Evolutionary conservation across 257 asterid genomes (phyloP).

Genomic region (Fraxinus anomala): DNA sequence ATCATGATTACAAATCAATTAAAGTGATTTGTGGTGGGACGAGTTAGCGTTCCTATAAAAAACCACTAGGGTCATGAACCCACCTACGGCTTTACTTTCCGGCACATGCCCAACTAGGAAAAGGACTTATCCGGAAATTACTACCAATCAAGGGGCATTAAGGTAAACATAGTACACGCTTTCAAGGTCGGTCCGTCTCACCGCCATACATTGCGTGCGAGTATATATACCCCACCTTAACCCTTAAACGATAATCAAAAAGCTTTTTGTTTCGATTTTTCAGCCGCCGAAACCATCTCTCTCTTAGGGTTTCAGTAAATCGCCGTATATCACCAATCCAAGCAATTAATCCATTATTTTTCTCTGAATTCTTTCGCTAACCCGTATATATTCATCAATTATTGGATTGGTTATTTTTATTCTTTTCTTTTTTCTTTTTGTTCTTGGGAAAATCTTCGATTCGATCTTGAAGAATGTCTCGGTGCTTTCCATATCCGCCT

Average conservation of each 20-base stretch:
- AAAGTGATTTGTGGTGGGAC: too few species aligned
- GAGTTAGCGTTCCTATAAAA: too few species aligned
- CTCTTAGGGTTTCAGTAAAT: background rate
- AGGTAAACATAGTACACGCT: background rate
- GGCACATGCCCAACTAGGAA: background rate
- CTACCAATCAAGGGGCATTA: background rate
- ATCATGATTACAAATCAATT: too few species aligned
- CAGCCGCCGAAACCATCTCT: background rate
- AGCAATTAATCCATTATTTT: background rate
- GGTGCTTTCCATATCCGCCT: background rate
- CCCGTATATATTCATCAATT: background rate
- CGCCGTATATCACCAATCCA: background rate
- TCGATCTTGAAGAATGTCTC: conserved; percentile 7
- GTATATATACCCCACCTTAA: background rate
- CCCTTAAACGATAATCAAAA: background rate
- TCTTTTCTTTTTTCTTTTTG: background rate
- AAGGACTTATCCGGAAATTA: background rate
- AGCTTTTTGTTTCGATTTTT: background rate
- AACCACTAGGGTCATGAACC: too few species aligned
- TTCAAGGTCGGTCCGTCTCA: background rate
- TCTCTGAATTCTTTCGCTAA: background rate
- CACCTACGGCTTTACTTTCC: too few species aligned
- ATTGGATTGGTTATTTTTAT: background rate
- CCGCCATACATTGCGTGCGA: background rate
- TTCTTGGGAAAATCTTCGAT: background rate